These are phyloP conservation scores for Xylaria sp. DNA, from an alignment of 2,329 filamentous ascomycete species.

Conservation along the genomic window DNA sequence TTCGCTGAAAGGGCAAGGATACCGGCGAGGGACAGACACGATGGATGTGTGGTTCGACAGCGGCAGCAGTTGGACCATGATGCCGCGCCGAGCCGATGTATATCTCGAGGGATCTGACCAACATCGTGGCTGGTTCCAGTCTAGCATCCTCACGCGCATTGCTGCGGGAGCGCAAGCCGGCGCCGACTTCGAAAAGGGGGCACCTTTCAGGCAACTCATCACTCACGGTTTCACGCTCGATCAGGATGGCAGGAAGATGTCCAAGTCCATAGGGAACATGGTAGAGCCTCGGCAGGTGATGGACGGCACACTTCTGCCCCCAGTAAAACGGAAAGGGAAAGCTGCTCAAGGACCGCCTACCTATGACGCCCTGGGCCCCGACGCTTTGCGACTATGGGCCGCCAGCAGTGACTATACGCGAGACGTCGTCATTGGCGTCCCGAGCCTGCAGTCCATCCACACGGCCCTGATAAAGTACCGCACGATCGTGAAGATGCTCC, in stretches of 20 bases:
- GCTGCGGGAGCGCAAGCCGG: constrained; percentile 58
- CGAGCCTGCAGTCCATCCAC: constrained; percentile 76
- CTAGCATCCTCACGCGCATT: constrained; percentile 84
- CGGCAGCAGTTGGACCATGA: constrained; percentile 84
- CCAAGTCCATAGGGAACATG: constrained; percentile 91
- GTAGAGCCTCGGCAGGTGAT: constrained; percentile 83
- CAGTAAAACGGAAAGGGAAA: constrained; percentile 65
- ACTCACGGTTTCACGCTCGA: constrained; percentile 97
- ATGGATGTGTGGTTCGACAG: constrained; percentile 99
- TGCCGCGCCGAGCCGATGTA: constrained; percentile 68
- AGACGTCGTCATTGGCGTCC: constrained; percentile 80
- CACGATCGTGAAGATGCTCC: constrained; percentile 85
- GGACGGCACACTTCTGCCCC: constrained; percentile 75
- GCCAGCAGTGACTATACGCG: constrained; percentile 89
- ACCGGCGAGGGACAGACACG: constrained; percentile 82
- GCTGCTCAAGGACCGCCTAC: constrained; percentile 41
- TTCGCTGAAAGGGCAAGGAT: constrained; percentile 61
- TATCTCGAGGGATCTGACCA: constrained; percentile 96
- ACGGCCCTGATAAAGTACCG: constrained; percentile 82
- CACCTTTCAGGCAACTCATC: constrained; percentile 87
- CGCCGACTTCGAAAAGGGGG: constrained; percentile 37
- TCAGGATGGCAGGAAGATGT: constrained; percentile 93
- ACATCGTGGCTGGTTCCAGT: constrained; percentile 98
- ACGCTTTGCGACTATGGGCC: constrained; percentile 87
- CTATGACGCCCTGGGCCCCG: constrained; percentile 77